These are phyloP conservation scores for Daldinia childiae DNA, from an alignment of 495 filamentous ascomycete species.

Conservation along the genomic window DNA sequence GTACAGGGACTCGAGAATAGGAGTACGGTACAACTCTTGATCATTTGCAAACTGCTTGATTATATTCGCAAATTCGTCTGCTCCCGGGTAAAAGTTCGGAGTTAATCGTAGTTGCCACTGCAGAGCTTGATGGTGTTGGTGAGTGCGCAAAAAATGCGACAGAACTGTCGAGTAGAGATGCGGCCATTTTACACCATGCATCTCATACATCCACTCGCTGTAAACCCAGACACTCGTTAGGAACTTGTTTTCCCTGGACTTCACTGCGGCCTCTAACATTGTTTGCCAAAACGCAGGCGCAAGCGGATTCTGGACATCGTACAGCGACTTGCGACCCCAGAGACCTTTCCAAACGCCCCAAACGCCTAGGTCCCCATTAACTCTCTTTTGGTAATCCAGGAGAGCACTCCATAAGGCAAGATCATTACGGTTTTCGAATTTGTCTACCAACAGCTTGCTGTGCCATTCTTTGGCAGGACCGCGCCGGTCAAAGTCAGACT, in stretches of 20 bases:
- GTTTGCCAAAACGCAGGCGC: slow-evolving; percentile 68
- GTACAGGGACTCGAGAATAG: slow-evolving; percentile 57
- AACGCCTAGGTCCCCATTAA: slow-evolving; percentile 68
- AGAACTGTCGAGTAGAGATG: slow-evolving; percentile 49
- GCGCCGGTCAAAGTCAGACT: slow-evolving; percentile 60
- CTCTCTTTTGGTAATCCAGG: slow-evolving; percentile 67
- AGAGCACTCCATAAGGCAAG: slow-evolving; percentile 72
- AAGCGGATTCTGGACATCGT: slow-evolving; percentile 37
- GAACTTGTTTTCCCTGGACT: slow-evolving; percentile 47
- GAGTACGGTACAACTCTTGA: slow-evolving; percentile 36
- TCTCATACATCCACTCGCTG: slow-evolving; percentile 60
- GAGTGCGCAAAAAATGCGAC: slow-evolving; percentile 48
- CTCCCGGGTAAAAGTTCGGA: slow-evolving; percentile 46
- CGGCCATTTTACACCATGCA: slow-evolving; percentile 61
- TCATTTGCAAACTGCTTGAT: slow-evolving; percentile 48
- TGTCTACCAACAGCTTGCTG: slow-evolving; percentile 63
- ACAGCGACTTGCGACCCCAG: slow-evolving; percentile 44
- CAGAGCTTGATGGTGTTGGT: slow-evolving; percentile 45
- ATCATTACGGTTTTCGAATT: slow-evolving; percentile 58
- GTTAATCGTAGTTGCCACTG: slow-evolving; percentile 52
- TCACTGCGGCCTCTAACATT: slow-evolving; percentile 59
- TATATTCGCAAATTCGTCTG: slow-evolving; percentile 43
- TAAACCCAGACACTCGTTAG: slow-evolving; percentile 64
- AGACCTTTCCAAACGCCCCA: slow-evolving; percentile 47
- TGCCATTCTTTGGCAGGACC: slow-evolving; percentile 44